Evolutionary conservation across 805 yeast genomes (phyloP).

Genomic region (Ogataea kodamae): DNA sequence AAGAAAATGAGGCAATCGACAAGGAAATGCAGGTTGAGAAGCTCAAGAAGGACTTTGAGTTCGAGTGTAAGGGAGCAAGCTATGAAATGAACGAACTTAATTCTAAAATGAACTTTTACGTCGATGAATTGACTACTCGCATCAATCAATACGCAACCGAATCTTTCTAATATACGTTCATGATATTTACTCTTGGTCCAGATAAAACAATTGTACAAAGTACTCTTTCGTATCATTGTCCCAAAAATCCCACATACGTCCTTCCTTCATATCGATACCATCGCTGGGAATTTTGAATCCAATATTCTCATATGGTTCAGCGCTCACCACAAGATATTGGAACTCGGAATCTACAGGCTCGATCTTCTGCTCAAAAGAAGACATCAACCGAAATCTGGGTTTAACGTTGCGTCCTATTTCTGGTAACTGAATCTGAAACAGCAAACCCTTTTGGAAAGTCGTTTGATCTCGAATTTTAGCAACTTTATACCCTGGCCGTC

Average conservation of each 20-base stretch:
- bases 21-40: conserved; percentile 34
- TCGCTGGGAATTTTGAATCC: conserved; percentile 69
- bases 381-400: conserved; percentile 75
- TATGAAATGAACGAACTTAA: conserved; percentile 53
- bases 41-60: conserved; percentile 43
- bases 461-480: conserved; percentile 65
- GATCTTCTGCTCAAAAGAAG: conserved; percentile 62
- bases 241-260: conserved; percentile 65
- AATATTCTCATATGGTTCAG: conserved; percentile 84
- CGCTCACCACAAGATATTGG: conserved; percentile 78
- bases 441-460: conserved; percentile 58
- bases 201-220: conserved; percentile 66
- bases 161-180: conserved; percentile 4
- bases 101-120: conserved; percentile 51
- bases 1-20: conserved; percentile 18
- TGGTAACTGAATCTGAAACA: conserved; percentile 57
- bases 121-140: conserved; percentile 45
- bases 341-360: conserved; percentile 43
- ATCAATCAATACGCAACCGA: conserved; percentile 9
- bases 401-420: conserved; percentile 40
- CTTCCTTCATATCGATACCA: conserved; percentile 42
- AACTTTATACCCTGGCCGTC: conserved; percentile 68
- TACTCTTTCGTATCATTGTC: conserved; percentile 66
- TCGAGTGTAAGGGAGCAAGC: conserved; percentile 51
- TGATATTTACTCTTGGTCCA: conserved; percentile 10